Evolutionary conservation across 2,329 filamentous ascomycete species (phyloP).

Genomic region (Chaetomium globosum): DNA sequence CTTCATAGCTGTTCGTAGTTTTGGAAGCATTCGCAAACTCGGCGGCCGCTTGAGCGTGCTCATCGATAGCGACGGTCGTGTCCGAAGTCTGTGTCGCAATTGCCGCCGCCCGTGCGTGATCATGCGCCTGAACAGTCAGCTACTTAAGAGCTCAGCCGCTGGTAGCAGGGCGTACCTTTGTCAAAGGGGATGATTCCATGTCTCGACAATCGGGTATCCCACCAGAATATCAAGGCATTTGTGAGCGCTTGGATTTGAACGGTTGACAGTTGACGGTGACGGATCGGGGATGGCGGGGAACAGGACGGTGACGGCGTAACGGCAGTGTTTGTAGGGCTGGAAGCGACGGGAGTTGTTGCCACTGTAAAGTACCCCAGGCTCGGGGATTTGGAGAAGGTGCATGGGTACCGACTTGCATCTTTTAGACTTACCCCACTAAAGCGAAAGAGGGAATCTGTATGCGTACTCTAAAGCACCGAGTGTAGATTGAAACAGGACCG

Average conservation of each 20-base stretch:
- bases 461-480: no score
- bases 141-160: background rate
- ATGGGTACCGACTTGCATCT: no score
- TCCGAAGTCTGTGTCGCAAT: slow-evolving; percentile 73
- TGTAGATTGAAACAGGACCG: no score
- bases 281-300: slow-evolving; percentile 3
- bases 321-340: background rate
- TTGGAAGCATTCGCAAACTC: slow-evolving; percentile 85
- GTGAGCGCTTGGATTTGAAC: background rate
- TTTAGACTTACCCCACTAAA: background rate
- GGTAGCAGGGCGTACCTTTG: slow-evolving; percentile 54
- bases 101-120: slow-evolving; percentile 83
- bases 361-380: background rate
- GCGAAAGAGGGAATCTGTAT: background rate
- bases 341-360: background rate
- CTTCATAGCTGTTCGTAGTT: slow-evolving; percentile 68
- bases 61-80: slow-evolving; percentile 79
- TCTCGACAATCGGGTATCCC: slow-evolving; percentile 24
- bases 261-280: background rate
- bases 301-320: background rate
- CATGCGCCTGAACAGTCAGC: slow-evolving; percentile 67
- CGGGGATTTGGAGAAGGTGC: background rate
- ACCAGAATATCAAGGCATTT: slow-evolving; percentile 8
- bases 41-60: slow-evolving; percentile 84
- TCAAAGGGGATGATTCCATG: slow-evolving; percentile 73